Conservation (phyloP, 306 rosid genomes). For the Lathyrus aphaca region DNA sequence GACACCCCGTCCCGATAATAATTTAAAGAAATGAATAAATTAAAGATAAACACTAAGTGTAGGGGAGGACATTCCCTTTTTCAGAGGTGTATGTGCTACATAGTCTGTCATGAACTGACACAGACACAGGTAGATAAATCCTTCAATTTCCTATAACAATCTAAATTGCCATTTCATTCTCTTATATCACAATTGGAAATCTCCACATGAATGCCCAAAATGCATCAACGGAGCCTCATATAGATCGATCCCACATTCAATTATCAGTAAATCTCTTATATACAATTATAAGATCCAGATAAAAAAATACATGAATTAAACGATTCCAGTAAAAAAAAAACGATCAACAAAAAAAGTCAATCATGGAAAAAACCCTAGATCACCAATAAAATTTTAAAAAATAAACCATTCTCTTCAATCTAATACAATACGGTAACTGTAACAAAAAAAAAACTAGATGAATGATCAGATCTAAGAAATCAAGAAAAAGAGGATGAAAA, state of each 20-base stretch:
- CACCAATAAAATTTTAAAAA: slow-evolving; percentile 9
- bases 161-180: slow-evolving; percentile 1
- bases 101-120: too few species aligned
- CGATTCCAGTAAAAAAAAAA: not conserved
- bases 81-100: too few species aligned
- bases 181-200: not conserved
- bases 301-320: not conserved
- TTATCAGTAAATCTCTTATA: not conserved
- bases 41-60: too few species aligned
- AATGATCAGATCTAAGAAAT: slow-evolving; percentile 41
- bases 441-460: not conserved
- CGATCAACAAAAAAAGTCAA: slow-evolving; percentile 30
- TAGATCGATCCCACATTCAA: not conserved
- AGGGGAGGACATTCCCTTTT: too few species aligned
- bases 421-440: not conserved
- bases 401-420: not conserved
- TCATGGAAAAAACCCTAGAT: slow-evolving; percentile 36
- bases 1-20: too few species aligned
- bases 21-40: not conserved
- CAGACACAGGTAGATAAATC: not conserved
- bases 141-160: slow-evolving; percentile 7
- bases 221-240: slow-evolving; percentile 1
- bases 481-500: not conserved
- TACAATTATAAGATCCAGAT: slow-evolving; percentile 25
- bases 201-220: not conserved